Evolutionary conservation across 371 early-diverging fungal species (phyloP).

Genomic region (Mucor mucedo): DNA sequence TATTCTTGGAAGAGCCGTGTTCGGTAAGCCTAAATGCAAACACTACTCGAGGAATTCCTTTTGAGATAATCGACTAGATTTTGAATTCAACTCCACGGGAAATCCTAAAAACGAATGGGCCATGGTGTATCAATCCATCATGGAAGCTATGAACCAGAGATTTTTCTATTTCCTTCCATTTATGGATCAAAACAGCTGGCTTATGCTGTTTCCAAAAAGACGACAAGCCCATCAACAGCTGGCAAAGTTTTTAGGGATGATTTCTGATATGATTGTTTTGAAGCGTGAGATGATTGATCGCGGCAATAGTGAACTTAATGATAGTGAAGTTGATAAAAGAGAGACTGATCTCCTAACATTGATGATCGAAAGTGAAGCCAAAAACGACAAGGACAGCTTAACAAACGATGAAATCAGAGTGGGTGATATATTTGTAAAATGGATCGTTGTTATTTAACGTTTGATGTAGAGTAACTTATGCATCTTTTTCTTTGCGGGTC

Average conservation of each 20-base stretch:
- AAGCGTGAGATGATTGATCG: slow-evolving; percentile 6
- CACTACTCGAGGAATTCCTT: too few species aligned
- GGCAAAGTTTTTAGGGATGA: slow-evolving; percentile 14
- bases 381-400: not conserved
- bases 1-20: slow-evolving; percentile 44
- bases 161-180: slow-evolving; percentile 10
- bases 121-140: not conserved
- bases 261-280: slow-evolving; percentile 16
- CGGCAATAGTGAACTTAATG: slow-evolving; percentile 7
- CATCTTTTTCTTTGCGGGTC: slow-evolving; percentile 52
- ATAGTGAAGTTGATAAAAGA: slow-evolving; percentile 18
- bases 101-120: slow-evolving; percentile 9
- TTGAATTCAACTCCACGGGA: slow-evolving; percentile 5
- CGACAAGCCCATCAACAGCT: not conserved
- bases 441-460: too few species aligned
- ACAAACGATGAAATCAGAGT: slow-evolving; percentile 7
- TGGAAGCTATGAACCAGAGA: not conserved
- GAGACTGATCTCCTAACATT: slow-evolving; percentile 45
- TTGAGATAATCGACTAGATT: not conserved
- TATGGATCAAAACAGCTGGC: slow-evolving; percentile 4
- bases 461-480: slow-evolving; percentile 27
- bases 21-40: slow-evolving; percentile 24
- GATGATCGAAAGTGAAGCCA: slow-evolving; percentile 32
- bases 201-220: slow-evolving; percentile 27
- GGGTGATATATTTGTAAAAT: not conserved